Percentiles rank a stretch among this genome's conserved stretches.
phyloP scores from a whole-genome alignment of 2,329 filamentous ascomycete species.

The Scorias spongiosa region DNA sequence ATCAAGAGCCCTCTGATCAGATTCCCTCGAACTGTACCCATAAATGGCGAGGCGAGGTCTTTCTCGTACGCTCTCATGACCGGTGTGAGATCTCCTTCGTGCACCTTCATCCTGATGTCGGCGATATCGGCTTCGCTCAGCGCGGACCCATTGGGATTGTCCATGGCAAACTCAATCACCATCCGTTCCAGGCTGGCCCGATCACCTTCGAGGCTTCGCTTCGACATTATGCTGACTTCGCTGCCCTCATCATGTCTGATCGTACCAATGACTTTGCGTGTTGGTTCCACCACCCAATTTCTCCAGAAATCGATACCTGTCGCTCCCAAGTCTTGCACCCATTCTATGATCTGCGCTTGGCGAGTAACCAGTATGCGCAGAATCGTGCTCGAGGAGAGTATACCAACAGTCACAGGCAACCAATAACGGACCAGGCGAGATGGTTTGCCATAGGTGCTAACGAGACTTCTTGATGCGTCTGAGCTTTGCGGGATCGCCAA shows the following conservation, averaged over 20 bases:
- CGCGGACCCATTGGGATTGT: constrained; percentile 44
- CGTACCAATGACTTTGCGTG: constrained; percentile 69
- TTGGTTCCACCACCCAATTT: constrained; percentile 88
- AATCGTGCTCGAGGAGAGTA: constrained; percentile 78
- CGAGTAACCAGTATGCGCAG: constrained; percentile 61
- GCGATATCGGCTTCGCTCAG: constrained; percentile 56
- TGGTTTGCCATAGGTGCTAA: constrained; percentile 57
- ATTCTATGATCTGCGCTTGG: constrained; percentile 60
- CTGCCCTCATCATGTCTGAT: constrained; percentile 86
- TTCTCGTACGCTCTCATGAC: constrained; percentile 84
- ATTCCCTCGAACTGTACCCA: constrained; percentile 71
- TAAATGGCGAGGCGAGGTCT: constrained; percentile 67
- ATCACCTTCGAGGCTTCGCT: constrained; percentile 78
- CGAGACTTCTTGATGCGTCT: constrained; percentile 38
- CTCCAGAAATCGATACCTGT: constrained; percentile 83
- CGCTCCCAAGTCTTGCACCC: constrained; percentile 62
- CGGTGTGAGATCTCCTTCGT: constrained; percentile 83
- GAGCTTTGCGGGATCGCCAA: constrained; percentile 54
- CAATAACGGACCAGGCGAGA: constrained; percentile 69
- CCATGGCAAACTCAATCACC: constrained; percentile 89
- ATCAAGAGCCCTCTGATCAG: constrained; percentile 82
- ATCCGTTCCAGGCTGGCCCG: constrained; percentile 87
- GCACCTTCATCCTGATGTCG: constrained; percentile 63
- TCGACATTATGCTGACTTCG: constrained; percentile 94
- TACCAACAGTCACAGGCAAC: constrained; percentile 55